Evolutionary conservation across 2,329 filamentous ascomycete genomes (phyloP).

Genomic region (Aspergillus sp.): DNA sequence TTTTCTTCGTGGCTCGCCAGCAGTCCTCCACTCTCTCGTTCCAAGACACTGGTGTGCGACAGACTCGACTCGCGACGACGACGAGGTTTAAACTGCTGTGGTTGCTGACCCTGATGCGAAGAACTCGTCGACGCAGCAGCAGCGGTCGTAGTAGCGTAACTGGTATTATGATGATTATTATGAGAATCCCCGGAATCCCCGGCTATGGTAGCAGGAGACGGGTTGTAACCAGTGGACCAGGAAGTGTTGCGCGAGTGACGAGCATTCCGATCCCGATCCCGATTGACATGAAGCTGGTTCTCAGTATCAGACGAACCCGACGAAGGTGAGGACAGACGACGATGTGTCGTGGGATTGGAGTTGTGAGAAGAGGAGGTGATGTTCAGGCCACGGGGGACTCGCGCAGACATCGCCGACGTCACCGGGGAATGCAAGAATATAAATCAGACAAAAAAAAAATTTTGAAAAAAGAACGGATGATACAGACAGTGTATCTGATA

Average conservation of each 20-base stretch:
- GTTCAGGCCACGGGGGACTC: too few species aligned
- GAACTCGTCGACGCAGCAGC: neutral
- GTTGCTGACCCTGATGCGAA: neutral
- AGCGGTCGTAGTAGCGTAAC: too few species aligned
- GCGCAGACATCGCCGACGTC: too few species aligned
- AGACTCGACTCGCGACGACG: conserved; percentile 27
- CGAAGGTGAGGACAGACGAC: neutral
- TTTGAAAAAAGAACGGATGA: too few species aligned
- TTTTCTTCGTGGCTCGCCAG: conserved; percentile 5
- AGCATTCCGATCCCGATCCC: conserved; percentile 24
- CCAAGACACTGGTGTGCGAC: conserved; percentile 25
- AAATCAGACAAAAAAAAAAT: too few species aligned
- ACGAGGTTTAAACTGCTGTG: conserved; percentile 8
- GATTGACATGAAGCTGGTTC: too few species aligned
- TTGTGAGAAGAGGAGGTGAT: neutral
- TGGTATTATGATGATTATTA: too few species aligned
- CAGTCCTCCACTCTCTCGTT: conserved; percentile 15
- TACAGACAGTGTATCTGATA: too few species aligned
- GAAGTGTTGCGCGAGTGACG: conserved; percentile 29
- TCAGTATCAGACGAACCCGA: neutral
- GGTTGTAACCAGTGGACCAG: conserved; percentile 27
- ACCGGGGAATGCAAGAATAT: too few species aligned
- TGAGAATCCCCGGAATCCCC: too few species aligned
- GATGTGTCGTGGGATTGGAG: conserved; percentile 1
- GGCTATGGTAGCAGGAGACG: neutral